Base-by-base conservation (phyloP, 106 monocot genomes). In the Narthecium ossifragum region DNA sequence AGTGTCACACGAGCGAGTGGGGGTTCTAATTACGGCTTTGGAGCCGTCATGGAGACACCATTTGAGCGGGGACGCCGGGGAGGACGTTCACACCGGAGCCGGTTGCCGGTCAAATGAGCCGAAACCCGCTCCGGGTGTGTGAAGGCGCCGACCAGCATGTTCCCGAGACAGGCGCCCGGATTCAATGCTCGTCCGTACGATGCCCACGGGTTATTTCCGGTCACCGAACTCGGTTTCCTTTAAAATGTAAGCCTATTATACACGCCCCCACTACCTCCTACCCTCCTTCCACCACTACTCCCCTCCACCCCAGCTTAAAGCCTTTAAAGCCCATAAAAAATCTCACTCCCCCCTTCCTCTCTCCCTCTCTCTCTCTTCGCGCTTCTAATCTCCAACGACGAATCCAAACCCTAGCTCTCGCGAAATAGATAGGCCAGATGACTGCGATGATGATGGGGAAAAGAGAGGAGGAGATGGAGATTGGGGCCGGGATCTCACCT, bases 401-500 rank as follows among this genome's bases (percentile, higher is more conserved):
- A 17, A 49, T 6, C 6, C 26, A 22, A 29, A 17, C 49, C 49
- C 49, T 49, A 34, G 2, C 9, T 23, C n/a, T 22, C 48, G 6
- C 32, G 10, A 40, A 60, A 41, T 57, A 50, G 31, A 59, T 10
- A 36, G 30, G 47, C 53, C 10, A 12, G 36, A 81, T 75, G 68
- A 59, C 52, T 69, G 63, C 30, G 53, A 60, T 57, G 72, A 69
- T 28, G 59, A 69, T 38, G 22, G 71, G 49, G 63, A 55, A 62
- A 49, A 70, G 72, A 51, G 71, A 75, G 6, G 31, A 53, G 20
- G 63, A 63, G 22, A 39, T 66, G 60, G 73, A 79, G 14, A 1
- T 73, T n/a, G n/a, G n/a, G n/a, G n/a, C n/a, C n/a, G n/a, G n/a
- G n/a, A n/a, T n/a, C n/a, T n/a, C n/a, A n/a, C n/a, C n/a, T n/a